phyloP scores from a whole-genome alignment of 352 stramenopile genomes.

The Globisporangium yorkense region DNA sequence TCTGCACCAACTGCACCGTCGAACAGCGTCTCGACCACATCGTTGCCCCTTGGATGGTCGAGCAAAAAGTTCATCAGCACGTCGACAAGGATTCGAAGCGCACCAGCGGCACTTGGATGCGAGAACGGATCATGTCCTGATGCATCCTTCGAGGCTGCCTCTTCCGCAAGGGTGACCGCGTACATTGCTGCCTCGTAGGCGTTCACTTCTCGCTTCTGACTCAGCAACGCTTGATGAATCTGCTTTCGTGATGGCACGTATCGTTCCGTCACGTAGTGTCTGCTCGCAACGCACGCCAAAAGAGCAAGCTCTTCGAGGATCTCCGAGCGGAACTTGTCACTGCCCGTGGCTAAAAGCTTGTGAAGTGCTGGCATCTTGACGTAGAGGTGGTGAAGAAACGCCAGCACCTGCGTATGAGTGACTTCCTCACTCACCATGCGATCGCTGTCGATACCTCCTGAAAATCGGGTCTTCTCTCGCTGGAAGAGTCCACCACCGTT shows the following conservation, averaged over 20 bases:
- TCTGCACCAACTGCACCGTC: slow-evolving; percentile 27
- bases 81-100: slow-evolving; percentile 37
- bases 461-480: neutral
- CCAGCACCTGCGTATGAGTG: slow-evolving; percentile 43
- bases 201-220: slow-evolving; percentile 33
- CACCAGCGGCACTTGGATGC: slow-evolving; percentile 31
- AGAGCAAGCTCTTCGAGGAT: slow-evolving; percentile 53
- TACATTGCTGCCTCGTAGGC: slow-evolving; percentile 31
- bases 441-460: slow-evolving; percentile 4
- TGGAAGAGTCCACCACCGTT: neutral
- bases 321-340: slow-evolving; percentile 45
- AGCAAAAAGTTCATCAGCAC: slow-evolving; percentile 53
- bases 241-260: slow-evolving; percentile 32
- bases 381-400: slow-evolving; percentile 52
- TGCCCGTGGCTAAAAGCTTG: slow-evolving; percentile 20
- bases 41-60: slow-evolving; percentile 34
- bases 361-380: slow-evolving; percentile 38
- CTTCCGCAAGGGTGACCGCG: slow-evolving; percentile 33
- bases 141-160: slow-evolving; percentile 26
- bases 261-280: slow-evolving; percentile 26
- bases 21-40: slow-evolving; percentile 46
- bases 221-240: slow-evolving; percentile 33
- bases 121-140: slow-evolving; percentile 49
- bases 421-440: slow-evolving; percentile 3
- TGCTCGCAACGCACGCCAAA: slow-evolving; percentile 39